phyloP scores from a whole-genome alignment of 2,329 filamentous ascomycete genomes.

The Cercospora janseana region DNA sequence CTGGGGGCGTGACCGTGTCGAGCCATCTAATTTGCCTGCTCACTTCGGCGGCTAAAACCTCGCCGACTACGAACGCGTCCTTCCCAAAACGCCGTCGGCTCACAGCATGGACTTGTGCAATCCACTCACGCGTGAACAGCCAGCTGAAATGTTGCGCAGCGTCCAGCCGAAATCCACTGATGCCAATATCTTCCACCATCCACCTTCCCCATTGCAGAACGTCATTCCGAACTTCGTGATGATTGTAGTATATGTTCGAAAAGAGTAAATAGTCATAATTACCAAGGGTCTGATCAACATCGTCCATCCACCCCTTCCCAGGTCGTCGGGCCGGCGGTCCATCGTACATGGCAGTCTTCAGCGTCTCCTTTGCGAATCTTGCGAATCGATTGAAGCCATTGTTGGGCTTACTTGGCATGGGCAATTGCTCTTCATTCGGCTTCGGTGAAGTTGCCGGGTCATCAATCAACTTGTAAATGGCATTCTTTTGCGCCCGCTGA shows the following conservation, averaged over 20 bases:
- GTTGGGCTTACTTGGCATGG: constrained; percentile 15
- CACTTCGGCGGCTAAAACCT: constrained; percentile 65
- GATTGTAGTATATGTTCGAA: constrained; percentile 64
- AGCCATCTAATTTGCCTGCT: constrained; percentile 56
- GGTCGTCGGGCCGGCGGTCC: constrained; percentile 24
- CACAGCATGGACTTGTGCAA: constrained; percentile 54
- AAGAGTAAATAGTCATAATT: constrained; percentile 72
- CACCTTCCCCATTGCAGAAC: constrained; percentile 67
- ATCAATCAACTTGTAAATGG: constrained; percentile 64
- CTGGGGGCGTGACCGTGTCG: constrained; percentile 34
- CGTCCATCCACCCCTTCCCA: constrained; percentile 62
- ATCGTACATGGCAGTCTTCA: constrained; percentile 11
- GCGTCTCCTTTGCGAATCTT: constrained; percentile 26
- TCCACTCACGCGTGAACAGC: constrained; percentile 65
- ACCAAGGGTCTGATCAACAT: constrained; percentile 62
- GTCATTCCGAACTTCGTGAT: constrained; percentile 63
- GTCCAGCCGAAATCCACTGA: constrained; percentile 68
- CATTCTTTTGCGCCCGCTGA: constrained; percentile 55
- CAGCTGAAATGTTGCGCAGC: constrained; percentile 71
- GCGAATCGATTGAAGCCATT: constrained; percentile 28
- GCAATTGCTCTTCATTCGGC: constrained; percentile 26
- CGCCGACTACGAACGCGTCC: constrained; percentile 64
- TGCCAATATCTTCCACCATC: constrained; percentile 59
- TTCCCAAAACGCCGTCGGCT: constrained; percentile 40
- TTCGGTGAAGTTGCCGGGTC: constrained; percentile 35